Evolutionary conservation across 2,329 filamentous ascomycete species (phyloP).

Genomic region (Cytospora mali): DNA sequence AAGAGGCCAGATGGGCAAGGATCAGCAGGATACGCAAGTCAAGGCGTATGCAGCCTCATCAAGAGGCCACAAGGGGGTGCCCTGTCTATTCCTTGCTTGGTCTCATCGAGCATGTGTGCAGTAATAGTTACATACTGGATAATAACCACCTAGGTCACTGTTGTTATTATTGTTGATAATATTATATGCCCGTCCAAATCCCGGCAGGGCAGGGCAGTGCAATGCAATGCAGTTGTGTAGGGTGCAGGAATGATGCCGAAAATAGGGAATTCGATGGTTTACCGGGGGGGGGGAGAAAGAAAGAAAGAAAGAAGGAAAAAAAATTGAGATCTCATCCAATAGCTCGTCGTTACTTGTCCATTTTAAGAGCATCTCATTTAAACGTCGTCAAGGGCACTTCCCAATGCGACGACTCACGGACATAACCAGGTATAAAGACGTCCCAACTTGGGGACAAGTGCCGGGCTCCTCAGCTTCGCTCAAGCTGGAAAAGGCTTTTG

Average conservation of each 20-base stretch:
- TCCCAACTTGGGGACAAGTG: conserved; percentile 18
- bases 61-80: neutral
- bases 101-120: neutral
- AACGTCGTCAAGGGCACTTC: conserved; percentile 1
- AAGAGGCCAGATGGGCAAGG: conserved; percentile 4
- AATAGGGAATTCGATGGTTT: too few species aligned
- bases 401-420: neutral
- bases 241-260: too few species aligned
- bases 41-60: conserved; percentile 2
- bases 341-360: conserved; percentile 9
- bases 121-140: too few species aligned
- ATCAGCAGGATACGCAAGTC: conserved; percentile 15
- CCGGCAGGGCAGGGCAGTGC: too few species aligned
- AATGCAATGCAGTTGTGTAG: too few species aligned
- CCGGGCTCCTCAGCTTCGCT: conserved; percentile 6
- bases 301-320: too few species aligned
- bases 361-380: conserved; percentile 14
- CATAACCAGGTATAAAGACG: too few species aligned
- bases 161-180: neutral
- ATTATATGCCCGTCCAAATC: too few species aligned
- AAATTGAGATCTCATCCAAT: conserved; percentile 14
- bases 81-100: neutral
- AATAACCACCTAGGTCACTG: too few species aligned
- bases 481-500: too few species aligned
- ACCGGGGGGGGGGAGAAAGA: too few species aligned